Conservation (phyloP, 805 yeast genomes). For the Wickerhamiella sergipiensis region DNA sequence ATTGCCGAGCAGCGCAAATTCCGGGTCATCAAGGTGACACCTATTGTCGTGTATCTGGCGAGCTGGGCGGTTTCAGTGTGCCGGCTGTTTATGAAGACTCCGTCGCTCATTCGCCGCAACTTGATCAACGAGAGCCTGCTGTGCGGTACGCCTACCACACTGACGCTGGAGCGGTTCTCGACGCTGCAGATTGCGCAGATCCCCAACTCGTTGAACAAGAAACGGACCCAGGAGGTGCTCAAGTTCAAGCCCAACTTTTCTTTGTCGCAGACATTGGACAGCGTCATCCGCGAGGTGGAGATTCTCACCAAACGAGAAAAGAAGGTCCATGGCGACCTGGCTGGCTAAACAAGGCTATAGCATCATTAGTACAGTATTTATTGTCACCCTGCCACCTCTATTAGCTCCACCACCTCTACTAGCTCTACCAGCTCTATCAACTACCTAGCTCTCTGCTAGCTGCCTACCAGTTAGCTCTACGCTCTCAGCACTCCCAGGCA, state of each 20-base stretch:
- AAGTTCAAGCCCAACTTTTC: conserved; percentile 13
- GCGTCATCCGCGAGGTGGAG: conserved; percentile 11
- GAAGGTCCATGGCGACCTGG: background rate
- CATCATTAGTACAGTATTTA: too few relatives aligned
- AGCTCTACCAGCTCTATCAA: too few relatives aligned
- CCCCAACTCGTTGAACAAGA: conserved; percentile 13
- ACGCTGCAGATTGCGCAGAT: conserved; percentile 18
- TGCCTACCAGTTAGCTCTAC: too few relatives aligned
- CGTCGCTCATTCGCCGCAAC: conserved; percentile 3
- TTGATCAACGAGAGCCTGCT: conserved; percentile 8
- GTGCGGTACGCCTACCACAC: conserved; percentile 10
- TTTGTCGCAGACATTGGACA: conserved; percentile 16
- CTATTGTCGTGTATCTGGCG: conserved; percentile 13
- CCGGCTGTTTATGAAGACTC: conserved; percentile 8
- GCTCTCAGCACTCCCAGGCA: too few relatives aligned
- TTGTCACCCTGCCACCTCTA: too few relatives aligned
- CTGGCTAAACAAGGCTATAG: too few relatives aligned
- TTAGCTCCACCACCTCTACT: too few relatives aligned
- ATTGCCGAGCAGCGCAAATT: conserved; percentile 8
- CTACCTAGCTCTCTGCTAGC: too few relatives aligned
- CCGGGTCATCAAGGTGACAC: conserved; percentile 10
- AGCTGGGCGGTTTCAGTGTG: conserved; percentile 9
- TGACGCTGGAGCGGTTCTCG: conserved; percentile 18
- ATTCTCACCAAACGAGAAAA: background rate
- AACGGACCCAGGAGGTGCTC: conserved; percentile 13